Percentiles rank a stretch among this genome's conserved stretches.
Evolutionary conservation across 129 eudicot genomes (phyloP).

Genomic region (Kitagawia praeruptora): DNA sequence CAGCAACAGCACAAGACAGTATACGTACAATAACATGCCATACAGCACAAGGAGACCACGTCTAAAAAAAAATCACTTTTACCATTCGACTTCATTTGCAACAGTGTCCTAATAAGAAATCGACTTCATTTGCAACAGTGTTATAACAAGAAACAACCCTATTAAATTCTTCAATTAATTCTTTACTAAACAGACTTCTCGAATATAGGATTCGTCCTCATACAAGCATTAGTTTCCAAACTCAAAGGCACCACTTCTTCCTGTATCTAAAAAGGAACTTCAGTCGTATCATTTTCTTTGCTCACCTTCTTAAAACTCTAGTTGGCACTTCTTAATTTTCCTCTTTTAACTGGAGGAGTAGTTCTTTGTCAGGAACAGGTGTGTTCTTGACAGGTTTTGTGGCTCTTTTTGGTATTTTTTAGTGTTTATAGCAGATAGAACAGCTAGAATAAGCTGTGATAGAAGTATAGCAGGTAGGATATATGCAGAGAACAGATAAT

Average conservation of each 20-base stretch:
- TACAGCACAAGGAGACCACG: background rate
- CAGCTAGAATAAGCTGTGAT: too few relatives aligned
- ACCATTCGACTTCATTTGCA: too few relatives aligned
- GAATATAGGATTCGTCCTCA: background rate
- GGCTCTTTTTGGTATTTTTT: too few relatives aligned
- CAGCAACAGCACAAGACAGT: background rate
- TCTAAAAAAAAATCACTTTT: too few relatives aligned
- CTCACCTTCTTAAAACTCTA: background rate
- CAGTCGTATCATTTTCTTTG: background rate
- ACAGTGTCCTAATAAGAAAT: too few relatives aligned
- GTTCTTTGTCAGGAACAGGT: too few relatives aligned
- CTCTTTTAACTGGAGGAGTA: background rate
- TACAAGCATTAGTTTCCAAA: background rate
- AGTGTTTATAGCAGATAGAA: too few relatives aligned
- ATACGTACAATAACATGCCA: background rate
- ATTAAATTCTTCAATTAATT: background rate
- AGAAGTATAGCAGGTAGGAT: too few relatives aligned
- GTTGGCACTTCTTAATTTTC: background rate
- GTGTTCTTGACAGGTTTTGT: too few relatives aligned
- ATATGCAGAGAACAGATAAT: too few relatives aligned
- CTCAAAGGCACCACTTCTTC: background rate
- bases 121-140: background rate
- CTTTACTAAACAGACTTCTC: background rate
- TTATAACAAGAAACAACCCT: background rate
- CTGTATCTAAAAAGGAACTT: background rate